Conservation (phyloP, 140 eudicot genomes). For the Flaveria floridana region DNA sequence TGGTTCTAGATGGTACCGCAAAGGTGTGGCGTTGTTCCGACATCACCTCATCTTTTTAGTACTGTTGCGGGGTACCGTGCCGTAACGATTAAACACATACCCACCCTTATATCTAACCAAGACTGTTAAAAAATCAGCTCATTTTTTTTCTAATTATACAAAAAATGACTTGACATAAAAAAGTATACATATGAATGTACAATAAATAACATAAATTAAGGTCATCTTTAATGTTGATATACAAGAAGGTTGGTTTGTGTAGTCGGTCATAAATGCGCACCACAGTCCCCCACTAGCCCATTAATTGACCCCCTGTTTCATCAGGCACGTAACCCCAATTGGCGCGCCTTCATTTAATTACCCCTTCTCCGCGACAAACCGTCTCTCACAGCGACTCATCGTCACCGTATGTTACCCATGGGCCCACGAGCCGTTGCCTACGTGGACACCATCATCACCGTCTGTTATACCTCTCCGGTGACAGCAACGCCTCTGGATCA, state of each 20-base stretch:
- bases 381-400: slow-evolving; percentile 18
- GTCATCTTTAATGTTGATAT: slow-evolving; percentile 30
- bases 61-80: too few relatives aligned
- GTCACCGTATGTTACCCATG: slow-evolving; percentile 27
- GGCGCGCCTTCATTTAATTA: slow-evolving; percentile 35
- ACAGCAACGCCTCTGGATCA: slow-evolving; percentile 90
- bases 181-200: neutral
- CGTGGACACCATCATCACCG: slow-evolving; percentile 52
- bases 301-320: slow-evolving; percentile 28
- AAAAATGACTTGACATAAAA: neutral
- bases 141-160: neutral
- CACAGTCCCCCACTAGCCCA: slow-evolving; percentile 44
- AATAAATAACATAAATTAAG: slow-evolving; percentile 6
- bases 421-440: slow-evolving; percentile 20
- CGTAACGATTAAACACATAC: neutral
- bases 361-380: slow-evolving; percentile 15
- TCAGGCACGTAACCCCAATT: slow-evolving; percentile 32
- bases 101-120: neutral
- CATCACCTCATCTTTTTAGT: too few relatives aligned
- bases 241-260: slow-evolving; percentile 39
- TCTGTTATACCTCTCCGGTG: slow-evolving; percentile 81
- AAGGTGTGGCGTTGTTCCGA: too few relatives aligned
- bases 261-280: slow-evolving; percentile 36
- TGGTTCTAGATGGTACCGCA: too few relatives aligned
- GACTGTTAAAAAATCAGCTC: neutral